Base-by-base conservation (phyloP, 2,329 filamentous ascomycete species). In the Colletotrichum eleusines region DNA sequence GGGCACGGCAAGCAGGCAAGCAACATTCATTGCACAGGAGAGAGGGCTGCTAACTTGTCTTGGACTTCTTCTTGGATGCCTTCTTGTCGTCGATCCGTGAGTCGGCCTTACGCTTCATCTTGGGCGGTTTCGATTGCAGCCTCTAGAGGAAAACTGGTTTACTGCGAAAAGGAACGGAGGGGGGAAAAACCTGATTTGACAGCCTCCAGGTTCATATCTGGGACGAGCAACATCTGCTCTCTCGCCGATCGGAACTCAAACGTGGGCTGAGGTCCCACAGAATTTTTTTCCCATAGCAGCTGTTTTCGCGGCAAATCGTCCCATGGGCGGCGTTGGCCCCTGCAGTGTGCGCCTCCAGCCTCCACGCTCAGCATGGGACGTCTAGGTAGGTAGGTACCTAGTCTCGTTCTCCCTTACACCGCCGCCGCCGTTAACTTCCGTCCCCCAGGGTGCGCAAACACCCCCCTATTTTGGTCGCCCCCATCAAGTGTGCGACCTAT, bases 61-160 rank as follows among this genome's bases (percentile, higher is more conserved):
- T 87, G 74, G 85, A 79, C 78, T 87, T 87, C 80, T 89, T 90
- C 78, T 85, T 87, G 73, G 77, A 76, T 73, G 80, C 80, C 74
- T 80, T 84, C 69, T 82, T 83, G 76, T 80, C 80, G 72, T 78
- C 80, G 63, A 78, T 77, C 73, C 84, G 81, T 72, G 80, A 78
- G 57, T 85, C 84, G 72, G 88, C 87, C 79, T 90, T 90, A 82
- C 88, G 86, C 82, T 90, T 90, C 86, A 89, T 89, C 7, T 74
- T 82, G 75, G 53, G 54, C n/a, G 31, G 58, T 33, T 31, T 53
- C 40, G 60, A 59, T 51, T 9, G 12, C 28, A 46, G 48, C 51
- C 23, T 59, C 31, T 53, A 42, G 26, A 42, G 38, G 6, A 33
- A 26, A 46, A n/a, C 57, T 23, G 20, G n/a, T 18, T 40, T 6